These are phyloP conservation scores for Coemansia sp. DNA, from an alignment of 192 early-diverging fungal species.

Conservation along the genomic window DNA sequence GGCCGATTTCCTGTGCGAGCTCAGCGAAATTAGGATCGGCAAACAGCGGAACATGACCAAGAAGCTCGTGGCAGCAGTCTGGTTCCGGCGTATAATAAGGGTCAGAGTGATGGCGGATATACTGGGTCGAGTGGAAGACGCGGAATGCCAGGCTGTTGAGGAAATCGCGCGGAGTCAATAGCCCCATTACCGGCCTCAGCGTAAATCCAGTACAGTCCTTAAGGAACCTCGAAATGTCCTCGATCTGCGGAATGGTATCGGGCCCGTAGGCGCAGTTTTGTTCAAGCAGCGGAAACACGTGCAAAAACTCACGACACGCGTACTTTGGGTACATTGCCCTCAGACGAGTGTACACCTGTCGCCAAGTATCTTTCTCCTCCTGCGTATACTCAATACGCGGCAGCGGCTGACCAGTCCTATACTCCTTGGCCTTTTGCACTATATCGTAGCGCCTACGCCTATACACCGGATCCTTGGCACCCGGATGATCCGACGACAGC, in stretches of 20 bases:
- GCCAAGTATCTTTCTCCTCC: slow-evolving; percentile 86
- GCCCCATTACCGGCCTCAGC: slow-evolving; percentile 91
- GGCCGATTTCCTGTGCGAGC: slow-evolving; percentile 92
- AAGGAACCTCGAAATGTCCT: slow-evolving; percentile 86
- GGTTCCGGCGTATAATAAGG: slow-evolving; percentile 95
- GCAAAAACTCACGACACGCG: slow-evolving; percentile 92
- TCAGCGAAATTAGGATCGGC: slow-evolving; percentile 90
- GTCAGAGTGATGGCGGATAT: slow-evolving; percentile 91
- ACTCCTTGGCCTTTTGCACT: slow-evolving; percentile 80
- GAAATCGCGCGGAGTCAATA: slow-evolving; percentile 92
- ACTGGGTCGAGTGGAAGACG: slow-evolving; percentile 97
- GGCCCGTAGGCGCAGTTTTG: slow-evolving; percentile 90
- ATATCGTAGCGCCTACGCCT: slow-evolving; percentile 83
- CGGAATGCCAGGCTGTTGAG: slow-evolving; percentile 96
- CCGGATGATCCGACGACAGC: slow-evolving; percentile 90
- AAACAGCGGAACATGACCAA: slow-evolving; percentile 87
- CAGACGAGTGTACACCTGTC: slow-evolving; percentile 76
- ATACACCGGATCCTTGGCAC: slow-evolving; percentile 86
- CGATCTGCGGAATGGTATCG: slow-evolving; percentile 89
- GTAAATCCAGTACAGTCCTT: slow-evolving; percentile 95
- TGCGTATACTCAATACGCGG: slow-evolving; percentile 83
- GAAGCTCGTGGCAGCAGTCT: slow-evolving; percentile 95
- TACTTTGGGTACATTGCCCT: slow-evolving; percentile 76
- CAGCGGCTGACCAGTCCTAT: slow-evolving; percentile 74
- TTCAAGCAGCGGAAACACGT: slow-evolving; percentile 85